A percentile compares a stretch with the other conserved stretches of the same genome.
Evolutionary conservation across 2,329 filamentous ascomycete species (phyloP).

Genomic region (Cladosporium halotolerans): DNA sequence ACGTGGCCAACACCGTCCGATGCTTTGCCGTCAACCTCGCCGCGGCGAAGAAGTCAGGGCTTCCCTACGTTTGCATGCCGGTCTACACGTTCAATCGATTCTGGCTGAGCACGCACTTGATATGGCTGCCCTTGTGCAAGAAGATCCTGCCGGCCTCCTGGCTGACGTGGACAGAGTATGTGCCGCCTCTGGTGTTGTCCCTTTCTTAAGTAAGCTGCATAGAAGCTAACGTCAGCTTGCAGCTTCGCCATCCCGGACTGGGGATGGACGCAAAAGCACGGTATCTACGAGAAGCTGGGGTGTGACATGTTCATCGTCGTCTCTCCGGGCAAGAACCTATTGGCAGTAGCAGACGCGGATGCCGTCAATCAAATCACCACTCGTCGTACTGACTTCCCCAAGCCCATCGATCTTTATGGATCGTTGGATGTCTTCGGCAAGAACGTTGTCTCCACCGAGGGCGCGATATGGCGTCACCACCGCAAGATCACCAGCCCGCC

Average conservation of each 20-base stretch:
- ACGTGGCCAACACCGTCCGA: conserved; percentile 31
- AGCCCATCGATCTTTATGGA: conserved; percentile 55
- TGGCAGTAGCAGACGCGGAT: conserved; percentile 59
- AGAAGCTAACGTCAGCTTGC: conserved; percentile 4
- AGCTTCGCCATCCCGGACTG: conserved; percentile 57
- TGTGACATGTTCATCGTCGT: conserved; percentile 60
- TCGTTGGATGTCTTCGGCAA: conserved; percentile 59
- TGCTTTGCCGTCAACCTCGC: conserved; percentile 36
- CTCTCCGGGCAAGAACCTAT: conserved; percentile 47
- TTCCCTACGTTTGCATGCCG: conserved; percentile 39
- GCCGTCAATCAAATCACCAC: conserved; percentile 60
- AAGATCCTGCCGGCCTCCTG: conserved; percentile 46
- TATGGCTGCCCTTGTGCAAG: conserved; percentile 53
- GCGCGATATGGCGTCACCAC: conserved; percentile 63
- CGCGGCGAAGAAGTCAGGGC: conserved; percentile 40
- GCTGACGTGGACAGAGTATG: conserved; percentile 57
- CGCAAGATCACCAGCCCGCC: conserved; percentile 64
- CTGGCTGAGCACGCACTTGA: conserved; percentile 51
- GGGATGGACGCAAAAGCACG: conserved; percentile 50
- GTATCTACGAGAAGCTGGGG: conserved; percentile 53
- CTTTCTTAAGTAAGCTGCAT: too few species aligned
- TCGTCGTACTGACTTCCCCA: conserved; percentile 65
- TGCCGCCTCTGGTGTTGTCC: background rate
- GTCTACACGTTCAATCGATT: conserved; percentile 44
- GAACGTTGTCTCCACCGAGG: conserved; percentile 67